Evolutionary conservation across 768 basidiomycete species (phyloP).

Genomic region (Trametes meyenii): DNA sequence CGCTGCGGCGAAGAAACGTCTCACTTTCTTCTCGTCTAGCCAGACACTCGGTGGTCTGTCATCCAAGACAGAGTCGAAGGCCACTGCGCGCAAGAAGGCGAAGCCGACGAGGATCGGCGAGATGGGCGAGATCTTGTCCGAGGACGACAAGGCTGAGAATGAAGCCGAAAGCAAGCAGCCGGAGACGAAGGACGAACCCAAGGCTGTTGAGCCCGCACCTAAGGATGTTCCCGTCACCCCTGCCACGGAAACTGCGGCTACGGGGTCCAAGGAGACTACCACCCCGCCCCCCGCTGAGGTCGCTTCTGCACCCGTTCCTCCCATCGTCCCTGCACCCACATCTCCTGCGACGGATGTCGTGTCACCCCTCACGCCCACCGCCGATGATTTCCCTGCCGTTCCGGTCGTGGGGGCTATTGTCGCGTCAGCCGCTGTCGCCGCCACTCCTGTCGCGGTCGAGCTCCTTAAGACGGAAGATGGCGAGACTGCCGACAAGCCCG

Average conservation of each 20-base stretch:
- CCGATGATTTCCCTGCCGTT: conserved; percentile 24
- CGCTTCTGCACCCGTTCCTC: background rate
- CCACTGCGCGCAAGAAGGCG: conserved; percentile 24
- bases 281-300: conserved; percentile 18
- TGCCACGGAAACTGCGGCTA: background rate
- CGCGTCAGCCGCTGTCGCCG: conserved; percentile 18
- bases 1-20: conserved; percentile 58
- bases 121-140: conserved; percentile 68
- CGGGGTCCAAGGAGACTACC: conserved; percentile 16
- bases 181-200: background rate
- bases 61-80: conserved; percentile 26
- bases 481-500: conserved; percentile 19
- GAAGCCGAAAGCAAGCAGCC: background rate
- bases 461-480: conserved; percentile 27
- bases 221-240: background rate
- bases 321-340: background rate
- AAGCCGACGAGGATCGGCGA: conserved; percentile 56
- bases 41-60: conserved; percentile 18
- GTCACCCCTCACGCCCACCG: conserved; percentile 17
- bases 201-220: background rate
- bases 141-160: conserved; percentile 42
- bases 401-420: conserved; percentile 24
- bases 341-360: conserved; percentile 5
- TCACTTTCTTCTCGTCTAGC: conserved; percentile 58
- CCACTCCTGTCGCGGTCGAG: conserved; percentile 17